phyloP scores from a whole-genome alignment of 345 rosid genomes.

The Xanthoceras sorbifolium region DNA sequence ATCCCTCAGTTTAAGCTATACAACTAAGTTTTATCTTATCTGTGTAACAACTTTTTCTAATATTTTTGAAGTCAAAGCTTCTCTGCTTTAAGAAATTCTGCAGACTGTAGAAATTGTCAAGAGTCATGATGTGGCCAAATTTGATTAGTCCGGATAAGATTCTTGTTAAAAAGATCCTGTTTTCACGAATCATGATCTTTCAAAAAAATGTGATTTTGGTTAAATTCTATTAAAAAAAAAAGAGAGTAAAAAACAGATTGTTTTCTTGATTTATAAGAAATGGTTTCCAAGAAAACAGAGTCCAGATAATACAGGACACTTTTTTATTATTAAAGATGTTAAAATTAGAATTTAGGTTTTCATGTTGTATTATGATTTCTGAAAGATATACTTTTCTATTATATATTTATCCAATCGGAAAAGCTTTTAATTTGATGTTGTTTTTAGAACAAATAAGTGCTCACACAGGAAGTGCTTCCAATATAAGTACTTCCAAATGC shows the following conservation, averaged over 20 bases:
- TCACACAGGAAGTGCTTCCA: neutral
- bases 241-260: neutral
- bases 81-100: neutral
- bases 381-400: neutral
- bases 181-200: too few relatives aligned
- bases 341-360: too few relatives aligned
- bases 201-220: too few relatives aligned
- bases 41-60: neutral
- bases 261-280: neutral
- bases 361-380: neutral
- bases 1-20: slow-evolving; percentile 2
- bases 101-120: neutral
- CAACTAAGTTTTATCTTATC: too few relatives aligned
- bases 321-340: too few relatives aligned
- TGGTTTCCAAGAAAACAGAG: neutral
- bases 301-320: neutral
- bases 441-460: neutral
- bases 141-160: neutral
- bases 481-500: neutral
- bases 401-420: neutral
- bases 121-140: neutral
- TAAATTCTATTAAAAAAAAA: too few relatives aligned
- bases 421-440: neutral
- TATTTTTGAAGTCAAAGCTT: neutral
- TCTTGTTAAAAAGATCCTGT: too few relatives aligned